Base-by-base conservation (phyloP, 208 protist species). In the Trypanosoma congolense region DNA sequence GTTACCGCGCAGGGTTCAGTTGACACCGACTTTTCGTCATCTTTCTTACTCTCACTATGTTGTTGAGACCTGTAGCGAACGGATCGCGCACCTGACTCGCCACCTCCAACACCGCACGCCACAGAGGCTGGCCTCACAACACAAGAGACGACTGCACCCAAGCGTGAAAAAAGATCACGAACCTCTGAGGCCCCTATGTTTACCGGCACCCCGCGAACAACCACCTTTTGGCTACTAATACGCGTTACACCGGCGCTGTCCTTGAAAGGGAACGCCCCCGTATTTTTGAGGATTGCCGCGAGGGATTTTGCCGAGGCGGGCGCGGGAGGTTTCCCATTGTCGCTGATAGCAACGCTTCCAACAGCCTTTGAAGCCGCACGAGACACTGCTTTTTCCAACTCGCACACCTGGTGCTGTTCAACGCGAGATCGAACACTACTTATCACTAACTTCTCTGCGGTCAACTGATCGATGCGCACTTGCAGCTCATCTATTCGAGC, bases 141-240 rank as follows among this genome's bases (percentile, higher is more conserved):
- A 49, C 82, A 90, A 36, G 77, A 77, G 35, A 90, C 47, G 0
- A 90, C 61, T 2, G 57, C 51, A 2, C 55, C 65, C 1, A 50
- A 61, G 47, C 62, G 59, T 12, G 68, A 66, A 61, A 77, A 86
- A 10, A 83, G 29, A 44, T 83, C 70, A 0, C 77, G 77, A 54
- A 90, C 73, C 40, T 83, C 82, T 2, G 70, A 47, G 2, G 82
- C 77, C 4, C 82, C 76, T 42, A 80, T 57, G 59, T 77, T 86
- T 36, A 70, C 57, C 19, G 82, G 82, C 3, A 90, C 49, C 49
- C 80, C 73, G 55, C 73, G 76, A 35, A 90, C 40, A 4, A 70
- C 38, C 21, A 90, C 64, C 19, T 52, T 53, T 54, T 85, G 68
- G 44, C 82, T 75, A 18, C 63, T 45, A 8, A 80, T 57, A 16